phyloP scores from a whole-genome alignment of 768 basidiomycete genomes.

The Phanerochaete carnosa region DNA sequence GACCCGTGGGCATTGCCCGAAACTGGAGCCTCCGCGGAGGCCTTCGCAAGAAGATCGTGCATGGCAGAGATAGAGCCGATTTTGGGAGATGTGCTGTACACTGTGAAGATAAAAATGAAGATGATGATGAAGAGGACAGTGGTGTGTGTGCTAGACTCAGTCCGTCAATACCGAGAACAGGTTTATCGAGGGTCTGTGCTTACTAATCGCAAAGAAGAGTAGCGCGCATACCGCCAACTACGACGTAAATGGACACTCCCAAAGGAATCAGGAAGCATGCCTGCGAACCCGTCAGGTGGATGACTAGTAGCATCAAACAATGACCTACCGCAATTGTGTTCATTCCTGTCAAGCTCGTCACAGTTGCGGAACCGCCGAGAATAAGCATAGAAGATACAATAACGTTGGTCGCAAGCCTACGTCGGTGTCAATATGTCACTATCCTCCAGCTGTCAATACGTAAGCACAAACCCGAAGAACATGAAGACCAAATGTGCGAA shows the following conservation, averaged over 20 bases:
- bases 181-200: slow-evolving; percentile 24
- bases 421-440: background rate
- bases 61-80: slow-evolving; percentile 79
- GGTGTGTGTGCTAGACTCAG: slow-evolving; percentile 68
- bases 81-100: slow-evolving; percentile 73
- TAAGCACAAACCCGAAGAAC: slow-evolving; percentile 64
- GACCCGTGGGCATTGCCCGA: slow-evolving; percentile 81
- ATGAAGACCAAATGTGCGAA: slow-evolving; percentile 81
- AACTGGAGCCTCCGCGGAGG: slow-evolving; percentile 55
- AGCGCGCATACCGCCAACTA: slow-evolving; percentile 84
- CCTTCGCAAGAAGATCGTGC: slow-evolving; percentile 73
- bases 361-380: slow-evolving; percentile 83
- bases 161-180: background rate
- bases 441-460: background rate
- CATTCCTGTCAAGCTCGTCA: slow-evolving; percentile 87
- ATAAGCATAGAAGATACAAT: slow-evolving; percentile 88
- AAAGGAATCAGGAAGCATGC: slow-evolving; percentile 90
- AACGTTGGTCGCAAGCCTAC: slow-evolving; percentile 81
- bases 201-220: slow-evolving; percentile 86
- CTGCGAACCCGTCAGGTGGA: slow-evolving; percentile 23
- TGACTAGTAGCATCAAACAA: background rate
- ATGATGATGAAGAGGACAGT: slow-evolving; percentile 85
- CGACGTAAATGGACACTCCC: slow-evolving; percentile 85
- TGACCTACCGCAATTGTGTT: slow-evolving; percentile 67
- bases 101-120: slow-evolving; percentile 70